phyloP scores from a whole-genome alignment of 768 basidiomycete genomes.

The Lactarius sanguifluus region DNA sequence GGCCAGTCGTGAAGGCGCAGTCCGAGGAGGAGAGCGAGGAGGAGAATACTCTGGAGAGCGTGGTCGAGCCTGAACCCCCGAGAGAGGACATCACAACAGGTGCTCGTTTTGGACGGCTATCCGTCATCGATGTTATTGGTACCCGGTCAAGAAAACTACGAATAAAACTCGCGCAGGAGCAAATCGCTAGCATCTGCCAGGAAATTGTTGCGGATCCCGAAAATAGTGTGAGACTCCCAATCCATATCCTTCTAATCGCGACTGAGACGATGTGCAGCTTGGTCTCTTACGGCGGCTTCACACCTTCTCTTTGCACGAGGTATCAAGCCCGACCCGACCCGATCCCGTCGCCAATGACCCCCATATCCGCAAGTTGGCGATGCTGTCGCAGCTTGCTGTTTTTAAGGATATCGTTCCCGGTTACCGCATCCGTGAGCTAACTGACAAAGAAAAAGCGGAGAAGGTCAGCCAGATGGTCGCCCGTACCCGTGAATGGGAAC shows the following conservation, averaged over 20 bases:
- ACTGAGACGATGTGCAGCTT: constrained; percentile 49
- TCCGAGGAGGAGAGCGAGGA: constrained; percentile 40
- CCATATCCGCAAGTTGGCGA: constrained; percentile 81
- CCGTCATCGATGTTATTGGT: constrained; percentile 68
- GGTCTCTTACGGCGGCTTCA: constrained; percentile 86
- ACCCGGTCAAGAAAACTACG: constrained; percentile 64
- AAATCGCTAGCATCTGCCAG: constrained; percentile 90
- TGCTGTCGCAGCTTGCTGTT: constrained; percentile 88
- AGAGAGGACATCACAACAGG: constrained; percentile 79
- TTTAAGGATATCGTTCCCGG: constrained; percentile 97
- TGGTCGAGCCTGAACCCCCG: constrained; percentile 32
- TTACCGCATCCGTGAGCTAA: constrained; percentile 89
- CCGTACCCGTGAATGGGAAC: constrained; percentile 91
- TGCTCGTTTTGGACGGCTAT: constrained; percentile 82
- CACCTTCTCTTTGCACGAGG: constrained; percentile 78
- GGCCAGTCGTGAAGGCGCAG: constrained; percentile 33
- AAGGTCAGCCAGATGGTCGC: constrained; percentile 94
- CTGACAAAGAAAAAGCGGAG: constrained; percentile 86
- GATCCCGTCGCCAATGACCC: constrained; percentile 76
- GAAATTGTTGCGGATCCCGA: constrained; percentile 95
- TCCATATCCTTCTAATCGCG: constrained; percentile 16
- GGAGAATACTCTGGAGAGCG: constrained; percentile 34
- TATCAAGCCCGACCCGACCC: constrained; percentile 66
- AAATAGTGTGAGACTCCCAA: constrained; percentile 67
- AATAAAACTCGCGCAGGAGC: constrained; percentile 83